Evolutionary conservation across 352 stramenopile species (phyloP), one percentile per base, ranked within the genome.

Genomic region (Phytopythium vexans): DNA sequence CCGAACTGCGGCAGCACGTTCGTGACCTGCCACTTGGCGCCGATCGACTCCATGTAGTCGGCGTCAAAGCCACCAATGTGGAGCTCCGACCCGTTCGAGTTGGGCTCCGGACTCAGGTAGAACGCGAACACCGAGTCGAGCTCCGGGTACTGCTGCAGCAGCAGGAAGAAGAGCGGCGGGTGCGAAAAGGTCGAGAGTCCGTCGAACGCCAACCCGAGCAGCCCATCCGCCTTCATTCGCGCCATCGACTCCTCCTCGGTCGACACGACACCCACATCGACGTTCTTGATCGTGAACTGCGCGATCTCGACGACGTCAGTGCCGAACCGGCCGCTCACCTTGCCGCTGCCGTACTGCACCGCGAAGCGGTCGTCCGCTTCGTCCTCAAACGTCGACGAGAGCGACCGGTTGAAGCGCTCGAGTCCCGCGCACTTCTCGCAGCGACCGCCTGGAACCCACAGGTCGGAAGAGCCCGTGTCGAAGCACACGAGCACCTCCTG

Each of bases 181-280:
- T 87, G 72, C 1, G 80, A 86, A 49, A 87, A 87, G 16, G 82
- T 86, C 27, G 84, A 88, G 51, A 99, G 89, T 0, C 83, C 88
- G 50, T 97, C 87, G 58, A 99, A 99, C 16, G 90, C 97, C 16
- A 99, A 60, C 43, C 97, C 97, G 21, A 99, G 70, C 55, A 99
- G 96, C 2, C 97, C 97, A 70, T 99, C 97, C 0, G 82, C 76
- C 57, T 91, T 84, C 82, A 93, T 93, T 49, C 77, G 78, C 39
- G 77, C 72, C 77, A 93, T 89, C 6, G 76, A 88, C 36, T 86
- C 75, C 53, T 90, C 78, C 48, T 93, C 82, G 3, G 55, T 59
- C 11, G 62, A 61, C 6, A 90, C 82, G 32, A 93, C 77, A 10
- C 82, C 82, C 8, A 93, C 64, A 1, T 54, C 71, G n/a, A 69